Evolutionary conservation across 2,329 filamentous ascomycete species (phyloP), one percentile per base, ranked within the genome.

Genomic region (Beauveria caledonica): DNA sequence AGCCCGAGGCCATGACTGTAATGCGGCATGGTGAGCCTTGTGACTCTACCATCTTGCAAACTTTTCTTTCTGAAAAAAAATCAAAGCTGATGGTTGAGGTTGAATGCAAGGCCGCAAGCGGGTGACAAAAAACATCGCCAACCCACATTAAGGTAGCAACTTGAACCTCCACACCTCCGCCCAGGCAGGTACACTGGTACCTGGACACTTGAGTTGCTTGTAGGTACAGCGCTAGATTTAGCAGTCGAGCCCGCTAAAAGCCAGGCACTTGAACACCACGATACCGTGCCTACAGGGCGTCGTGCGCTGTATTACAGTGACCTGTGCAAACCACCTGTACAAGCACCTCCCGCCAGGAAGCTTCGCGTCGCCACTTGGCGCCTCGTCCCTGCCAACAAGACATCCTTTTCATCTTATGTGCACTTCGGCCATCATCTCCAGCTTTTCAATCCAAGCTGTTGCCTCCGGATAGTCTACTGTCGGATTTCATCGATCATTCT

Each of bases 1-100:
- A 86, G 72, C 89, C 87, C 54, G 85, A 88, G 72, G 87, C 87
- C 69, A 90, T 82, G 66, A 90, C 84, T 57, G 86, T 80, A 66
- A 89, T 79, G 60, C 81, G 82, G 67, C 76, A 79, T 42, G 70
- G 64, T 50, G 44, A 33, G 13, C 8, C 13, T 46, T 46, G 21
- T 17, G 21, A 29, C 13, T 56, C 56, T 44, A 48, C 39, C 60
- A 61, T 61, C 46, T 56, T 61, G 50, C 3, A 13, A 27, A n/a
- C 1, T 33, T 42, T 19, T 33, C 19, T 29, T 15, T 21, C 29
- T 33, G 2, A 29, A 13, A 33, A 33, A 33, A 36, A 36, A 36
- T 36, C 11, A 36, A 33, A 36, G 33, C 33, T 36, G 11, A 36
- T 36, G 33, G 33, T 36, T 15, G 33, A 6, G 13, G 33, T 36